Conservation (phyloP, 2,329 filamentous ascomycete species). For the Fusarium sp. region DNA sequence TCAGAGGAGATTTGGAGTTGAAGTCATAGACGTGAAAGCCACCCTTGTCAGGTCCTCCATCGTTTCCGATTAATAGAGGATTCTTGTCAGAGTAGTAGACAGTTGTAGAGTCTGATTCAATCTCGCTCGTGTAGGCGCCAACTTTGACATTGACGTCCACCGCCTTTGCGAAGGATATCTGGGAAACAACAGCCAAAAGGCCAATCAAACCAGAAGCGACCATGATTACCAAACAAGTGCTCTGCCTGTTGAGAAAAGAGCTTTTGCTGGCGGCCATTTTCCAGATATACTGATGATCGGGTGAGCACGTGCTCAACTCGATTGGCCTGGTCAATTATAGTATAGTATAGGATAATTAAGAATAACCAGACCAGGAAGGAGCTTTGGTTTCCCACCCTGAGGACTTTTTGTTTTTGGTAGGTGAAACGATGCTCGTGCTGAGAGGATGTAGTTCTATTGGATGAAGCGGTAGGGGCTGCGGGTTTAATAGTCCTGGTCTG, state of each 20-base stretch:
- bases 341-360: not conserved
- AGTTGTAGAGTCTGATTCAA: slow-evolving; percentile 57
- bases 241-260: slow-evolving; percentile 4
- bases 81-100: slow-evolving; percentile 52
- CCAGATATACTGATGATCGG: slow-evolving; percentile 17
- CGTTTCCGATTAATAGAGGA: slow-evolving; percentile 59
- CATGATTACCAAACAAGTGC: slow-evolving; percentile 34
- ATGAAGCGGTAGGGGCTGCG: slow-evolving; percentile 4
- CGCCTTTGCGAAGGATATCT: slow-evolving; percentile 32
- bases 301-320: slow-evolving; percentile 19
- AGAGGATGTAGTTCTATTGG: slow-evolving; percentile 34
- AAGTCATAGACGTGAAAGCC: slow-evolving; percentile 56
- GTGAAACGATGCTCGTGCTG: slow-evolving; percentile 26
- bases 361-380: not conserved
- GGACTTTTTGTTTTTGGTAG: slow-evolving; percentile 3
- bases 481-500: slow-evolving; percentile 19
- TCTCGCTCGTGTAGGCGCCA: slow-evolving; percentile 49
- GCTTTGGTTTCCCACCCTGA: slow-evolving; percentile 21
- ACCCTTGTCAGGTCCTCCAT: slow-evolving; percentile 56
- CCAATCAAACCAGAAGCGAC: slow-evolving; percentile 33
- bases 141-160: slow-evolving; percentile 47
- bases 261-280: slow-evolving; percentile 1
- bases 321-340: slow-evolving; percentile 14
- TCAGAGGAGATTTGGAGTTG: slow-evolving; percentile 46
- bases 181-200: slow-evolving; percentile 34